Percentiles rank a stretch among this genome's conserved stretches.
phyloP scores from a whole-genome alignment of 1,284 basidiomycete genomes.

The Leccinum subrobustum region DNA sequence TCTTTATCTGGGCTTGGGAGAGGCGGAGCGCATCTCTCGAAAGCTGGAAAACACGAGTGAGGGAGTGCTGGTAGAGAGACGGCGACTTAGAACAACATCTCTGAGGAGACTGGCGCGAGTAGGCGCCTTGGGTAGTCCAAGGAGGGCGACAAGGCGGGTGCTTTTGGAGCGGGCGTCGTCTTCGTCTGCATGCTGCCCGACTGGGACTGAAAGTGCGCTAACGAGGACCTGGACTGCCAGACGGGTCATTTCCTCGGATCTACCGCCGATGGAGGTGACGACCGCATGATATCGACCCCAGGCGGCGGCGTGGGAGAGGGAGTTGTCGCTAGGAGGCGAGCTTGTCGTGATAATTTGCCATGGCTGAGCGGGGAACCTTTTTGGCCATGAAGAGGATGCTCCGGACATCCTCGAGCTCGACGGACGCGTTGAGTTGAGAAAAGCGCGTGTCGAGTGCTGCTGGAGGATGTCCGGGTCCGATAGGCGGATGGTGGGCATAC shows the following conservation, averaged over 20 bases:
- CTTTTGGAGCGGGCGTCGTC: constrained; percentile 75
- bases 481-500: constrained; percentile 97
- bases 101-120: constrained; percentile 83
- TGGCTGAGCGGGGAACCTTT: constrained; percentile 86
- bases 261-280: too few species aligned
- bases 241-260: constrained; percentile 80
- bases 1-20: constrained; percentile 34
- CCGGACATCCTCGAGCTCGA: constrained; percentile 98
- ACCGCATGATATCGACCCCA: too few species aligned
- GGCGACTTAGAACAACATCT: constrained; percentile 65
- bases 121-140: constrained; percentile 85
- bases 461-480: constrained; percentile 95
- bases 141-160: constrained; percentile 18
- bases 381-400: constrained; percentile 93
- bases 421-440: constrained; percentile 94
- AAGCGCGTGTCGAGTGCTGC: constrained; percentile 98
- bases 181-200: constrained; percentile 69
- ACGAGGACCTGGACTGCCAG: constrained; percentile 84
- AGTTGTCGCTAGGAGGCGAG: too few species aligned
- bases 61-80: neutral
- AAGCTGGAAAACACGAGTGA: constrained; percentile 43
- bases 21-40: constrained; percentile 86
- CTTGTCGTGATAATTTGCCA: constrained; percentile 99
- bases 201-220: constrained; percentile 91
- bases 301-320: too few species aligned